phyloP scores from a whole-genome alignment of 1,284 basidiomycete species.

The Singerocomus inundabilis region DNA sequence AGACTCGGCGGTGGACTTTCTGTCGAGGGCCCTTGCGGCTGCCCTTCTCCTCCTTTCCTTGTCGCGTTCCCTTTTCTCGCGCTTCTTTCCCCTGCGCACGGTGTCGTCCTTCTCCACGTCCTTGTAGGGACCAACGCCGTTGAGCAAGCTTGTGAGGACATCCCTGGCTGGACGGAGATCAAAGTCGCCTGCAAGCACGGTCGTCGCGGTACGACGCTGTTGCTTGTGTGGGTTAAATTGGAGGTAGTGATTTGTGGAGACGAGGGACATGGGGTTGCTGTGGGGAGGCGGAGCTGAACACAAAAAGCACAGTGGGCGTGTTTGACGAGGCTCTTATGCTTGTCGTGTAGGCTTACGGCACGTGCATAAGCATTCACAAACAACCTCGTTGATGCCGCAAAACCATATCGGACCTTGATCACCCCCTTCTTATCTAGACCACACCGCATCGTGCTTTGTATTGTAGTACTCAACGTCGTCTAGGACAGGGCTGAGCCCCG shows the following conservation, averaged over 20 bases:
- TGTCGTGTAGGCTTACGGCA: conserved; percentile 38
- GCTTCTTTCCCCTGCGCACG: conserved; percentile 46
- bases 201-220: conserved; percentile 65
- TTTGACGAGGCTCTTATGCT: conserved; percentile 33
- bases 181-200: conserved; percentile 70
- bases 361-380: conserved; percentile 36
- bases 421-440: too few relatives aligned
- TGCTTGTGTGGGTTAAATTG: conserved; percentile 42
- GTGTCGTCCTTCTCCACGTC: conserved; percentile 59
- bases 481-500: too few relatives aligned
- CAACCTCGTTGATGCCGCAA: conserved; percentile 36
- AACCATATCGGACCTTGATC: conserved; percentile 32
- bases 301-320: conserved; percentile 34
- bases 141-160: conserved; percentile 72
- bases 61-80: conserved; percentile 50
- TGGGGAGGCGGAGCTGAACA: conserved; percentile 17
- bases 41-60: conserved; percentile 37
- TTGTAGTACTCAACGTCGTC: too few relatives aligned
- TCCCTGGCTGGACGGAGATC: conserved; percentile 65
- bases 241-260: conserved; percentile 35
- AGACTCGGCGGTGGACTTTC: conserved; percentile 22
- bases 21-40: conserved; percentile 22
- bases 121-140: conserved; percentile 66
- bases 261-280: conserved; percentile 29
- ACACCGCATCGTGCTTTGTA: too few relatives aligned